Base-by-base conservation (phyloP, 805 yeast species). In the Priceomyces melissophilus region DNA sequence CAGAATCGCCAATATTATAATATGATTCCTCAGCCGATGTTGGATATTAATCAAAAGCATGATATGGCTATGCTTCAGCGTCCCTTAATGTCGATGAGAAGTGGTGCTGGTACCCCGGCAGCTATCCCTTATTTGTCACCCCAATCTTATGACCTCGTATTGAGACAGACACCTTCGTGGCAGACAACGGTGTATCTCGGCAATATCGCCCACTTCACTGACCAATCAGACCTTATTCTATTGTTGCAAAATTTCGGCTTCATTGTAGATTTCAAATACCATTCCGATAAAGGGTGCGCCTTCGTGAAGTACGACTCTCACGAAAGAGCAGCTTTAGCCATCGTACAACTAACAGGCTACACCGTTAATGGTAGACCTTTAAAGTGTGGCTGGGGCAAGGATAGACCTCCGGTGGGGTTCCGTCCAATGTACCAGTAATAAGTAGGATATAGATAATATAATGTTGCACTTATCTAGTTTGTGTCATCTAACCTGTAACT, bases 321-420 rank as follows among this genome's bases (percentile, higher is more conserved):
- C 61, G 95, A 88, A 54, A 73, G 87, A 45, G 96, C 96, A 4
- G 95, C 96, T 2, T 69, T 86, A 54, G 95, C 95, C 36, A 87
- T 88, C 54, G 84, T 83, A 26, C 91, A 85, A 54, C 69, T 89
- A 48, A 69, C 75, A 13, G 93, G 95, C 1, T 76, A 81, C 51
- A 73, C 73, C 38, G 64, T 87, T 50, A 82, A 84, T 55, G 95
- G 95, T 15, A 75, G 95, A 57, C 82, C 84, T 15, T 63, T 87
- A 57, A 83, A 82, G 57, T 80, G 88, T 51, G 90, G 95, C 27
- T 89, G 96, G 96, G 96, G 96, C 39, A 85, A 81, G 60, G 84
- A 62, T 26, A 56, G 67, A 37, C 65, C 69, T 10, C 68, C 68
- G 6, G 54, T 50, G 49, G 53, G 49, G 5, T 63, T 16, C 20